Conservation (phyloP, 805 yeast species). For the Ogataea chonburiensis region DNA sequence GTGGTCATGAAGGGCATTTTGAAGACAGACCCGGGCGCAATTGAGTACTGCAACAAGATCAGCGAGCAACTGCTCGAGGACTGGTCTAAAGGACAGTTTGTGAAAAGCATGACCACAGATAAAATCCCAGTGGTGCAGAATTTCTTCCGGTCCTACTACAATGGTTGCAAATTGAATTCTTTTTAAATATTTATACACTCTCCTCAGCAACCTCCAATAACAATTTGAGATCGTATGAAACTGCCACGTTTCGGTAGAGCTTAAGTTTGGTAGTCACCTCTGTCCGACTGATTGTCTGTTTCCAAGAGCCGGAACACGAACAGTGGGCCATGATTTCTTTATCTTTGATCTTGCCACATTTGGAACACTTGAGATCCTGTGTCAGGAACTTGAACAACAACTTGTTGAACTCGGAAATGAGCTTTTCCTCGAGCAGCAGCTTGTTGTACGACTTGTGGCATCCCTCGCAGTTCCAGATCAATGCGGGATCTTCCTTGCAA, state of each 20-base stretch:
- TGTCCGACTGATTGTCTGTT: conserved; percentile 47
- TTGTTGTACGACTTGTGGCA: conserved; percentile 67
- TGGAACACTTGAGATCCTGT: conserved; percentile 81
- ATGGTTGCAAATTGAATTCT: conserved; percentile 14
- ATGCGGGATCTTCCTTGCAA: conserved; percentile 60
- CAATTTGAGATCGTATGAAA: conserved; percentile 57
- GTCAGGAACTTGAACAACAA: conserved; percentile 57
- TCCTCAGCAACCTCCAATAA: conserved; percentile 39
- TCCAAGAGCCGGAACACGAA: conserved; percentile 87
- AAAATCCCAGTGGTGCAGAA: conserved; percentile 9
- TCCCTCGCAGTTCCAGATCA: conserved; percentile 60
- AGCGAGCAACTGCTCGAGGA: conserved; percentile 20
- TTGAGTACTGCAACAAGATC: conserved; percentile 17
- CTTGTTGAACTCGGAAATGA: conserved; percentile 63
- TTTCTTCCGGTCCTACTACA: conserved; percentile 21
- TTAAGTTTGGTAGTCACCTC: conserved; percentile 45
- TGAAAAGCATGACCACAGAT: conserved; percentile 1
- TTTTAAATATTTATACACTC: conserved; percentile 10
- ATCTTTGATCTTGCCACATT: conserved; percentile 67
- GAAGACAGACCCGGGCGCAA: conserved; percentile 15
- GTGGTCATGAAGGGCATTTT: conserved; percentile 20
- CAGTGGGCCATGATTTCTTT: conserved; percentile 75
- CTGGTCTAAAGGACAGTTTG: conserved; percentile 16
- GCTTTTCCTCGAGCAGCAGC: conserved; percentile 72
- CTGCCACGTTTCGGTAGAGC: conserved; percentile 59